Percentiles rank a stretch among this genome's conserved stretches.
Evolutionary conservation across 2,329 filamentous ascomycete genomes (phyloP).

Genomic region (Blastomyces percursus): DNA sequence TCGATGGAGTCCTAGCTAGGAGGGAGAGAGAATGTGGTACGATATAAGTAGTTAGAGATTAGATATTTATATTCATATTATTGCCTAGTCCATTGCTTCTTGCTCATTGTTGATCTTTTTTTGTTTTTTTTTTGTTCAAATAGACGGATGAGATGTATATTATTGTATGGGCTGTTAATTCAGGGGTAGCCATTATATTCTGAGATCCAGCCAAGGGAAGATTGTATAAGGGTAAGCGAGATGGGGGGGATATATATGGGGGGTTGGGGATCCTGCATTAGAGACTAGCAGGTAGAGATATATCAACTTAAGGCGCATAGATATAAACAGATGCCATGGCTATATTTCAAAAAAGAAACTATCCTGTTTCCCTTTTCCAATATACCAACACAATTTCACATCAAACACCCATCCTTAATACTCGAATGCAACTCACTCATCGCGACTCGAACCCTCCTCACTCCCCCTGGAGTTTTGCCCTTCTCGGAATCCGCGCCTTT

Average conservation of each 20-base stretch:
- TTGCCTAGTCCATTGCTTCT: not conserved
- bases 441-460: constrained; percentile 23
- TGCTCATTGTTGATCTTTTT: not conserved
- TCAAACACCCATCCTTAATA: constrained; percentile 40
- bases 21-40: not conserved
- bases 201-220: not conserved
- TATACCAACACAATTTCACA: constrained; percentile 23
- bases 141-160: not conserved
- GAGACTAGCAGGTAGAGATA: too few species aligned
- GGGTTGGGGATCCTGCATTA: too few species aligned
- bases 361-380: too few species aligned
- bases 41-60: not conserved
- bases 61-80: not conserved
- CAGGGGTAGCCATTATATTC: not conserved
- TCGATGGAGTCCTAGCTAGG: not conserved
- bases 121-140: not conserved
- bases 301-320: too few species aligned
- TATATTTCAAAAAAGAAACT: too few species aligned
- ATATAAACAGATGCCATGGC: too few species aligned
- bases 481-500: constrained; percentile 15
- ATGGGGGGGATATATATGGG: not conserved
- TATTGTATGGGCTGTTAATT: not conserved
- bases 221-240: too few species aligned
- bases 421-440: constrained; percentile 40
- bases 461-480: constrained; percentile 12